phyloP scores from a whole-genome alignment of 352 stramenopile species.

The Pythium dissimile region DNA sequence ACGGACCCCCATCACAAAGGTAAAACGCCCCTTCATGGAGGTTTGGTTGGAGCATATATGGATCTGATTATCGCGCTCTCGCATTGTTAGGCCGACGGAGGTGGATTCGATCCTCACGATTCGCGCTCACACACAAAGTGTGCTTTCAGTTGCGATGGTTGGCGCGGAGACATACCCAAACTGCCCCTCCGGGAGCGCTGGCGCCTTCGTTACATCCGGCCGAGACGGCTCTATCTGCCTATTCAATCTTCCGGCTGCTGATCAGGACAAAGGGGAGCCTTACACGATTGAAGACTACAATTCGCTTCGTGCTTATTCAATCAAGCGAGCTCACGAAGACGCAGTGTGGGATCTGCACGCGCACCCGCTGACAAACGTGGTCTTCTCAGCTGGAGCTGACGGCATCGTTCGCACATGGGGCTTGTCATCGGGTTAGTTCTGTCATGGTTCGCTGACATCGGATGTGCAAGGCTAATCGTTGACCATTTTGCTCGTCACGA shows the following conservation, averaged over 20 bases:
- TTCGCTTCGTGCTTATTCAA: conserved; percentile 51
- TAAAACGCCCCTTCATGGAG: conserved; percentile 5
- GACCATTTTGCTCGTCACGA: neutral
- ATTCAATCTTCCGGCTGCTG: conserved; percentile 48
- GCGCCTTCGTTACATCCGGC: conserved; percentile 67
- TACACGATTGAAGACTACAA: conserved; percentile 76
- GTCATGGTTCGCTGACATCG: neutral
- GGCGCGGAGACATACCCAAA: conserved; percentile 73
- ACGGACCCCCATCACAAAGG: conserved; percentile 64
- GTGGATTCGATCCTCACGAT: conserved; percentile 78
- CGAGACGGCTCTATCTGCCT: conserved; percentile 74
- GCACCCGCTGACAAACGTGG: conserved; percentile 75
- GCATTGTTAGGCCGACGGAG: conserved; percentile 46
- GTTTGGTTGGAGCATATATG: no score
- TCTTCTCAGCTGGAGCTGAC: conserved; percentile 80
- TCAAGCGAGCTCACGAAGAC: conserved; percentile 79
- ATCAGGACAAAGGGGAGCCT: conserved; percentile 68
- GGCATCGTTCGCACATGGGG: conserved; percentile 78
- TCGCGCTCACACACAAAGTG: conserved; percentile 66
- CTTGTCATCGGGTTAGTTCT: conserved; percentile 54
- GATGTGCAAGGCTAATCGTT: neutral
- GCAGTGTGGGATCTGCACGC: conserved; percentile 81
- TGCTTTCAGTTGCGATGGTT: conserved; percentile 71
- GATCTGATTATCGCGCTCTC: no score
- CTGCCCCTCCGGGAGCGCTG: conserved; percentile 37